Conservation (phyloP, 192 early-diverging fungal genomes). For the Coemansia sp. region DNA sequence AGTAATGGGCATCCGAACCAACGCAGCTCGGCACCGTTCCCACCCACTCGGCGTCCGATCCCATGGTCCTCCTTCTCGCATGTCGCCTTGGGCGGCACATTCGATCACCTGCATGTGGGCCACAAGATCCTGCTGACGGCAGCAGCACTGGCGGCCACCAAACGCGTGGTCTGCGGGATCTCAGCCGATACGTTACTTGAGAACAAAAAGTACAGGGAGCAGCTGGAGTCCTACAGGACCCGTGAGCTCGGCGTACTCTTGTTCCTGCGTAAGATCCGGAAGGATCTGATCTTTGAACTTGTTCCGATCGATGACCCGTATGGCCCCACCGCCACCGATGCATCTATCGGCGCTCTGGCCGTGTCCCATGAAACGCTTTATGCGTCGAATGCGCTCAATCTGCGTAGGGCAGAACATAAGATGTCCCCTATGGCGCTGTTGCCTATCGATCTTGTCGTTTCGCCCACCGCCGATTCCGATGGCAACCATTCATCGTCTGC, state of each 20-base stretch:
- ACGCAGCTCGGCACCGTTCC: neutral
- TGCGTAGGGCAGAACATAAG: constrained; percentile 60
- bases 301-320: constrained; percentile 78
- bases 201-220: constrained; percentile 69
- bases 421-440: constrained; percentile 63
- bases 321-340: constrained; percentile 80
- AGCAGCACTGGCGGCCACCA: constrained; percentile 67
- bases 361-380: constrained; percentile 78
- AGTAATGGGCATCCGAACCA: neutral
- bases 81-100: constrained; percentile 84
- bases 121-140: constrained; percentile 92
- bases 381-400: constrained; percentile 80
- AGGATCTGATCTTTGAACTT: constrained; percentile 52
- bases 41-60: constrained; percentile 11
- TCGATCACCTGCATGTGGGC: constrained; percentile 94
- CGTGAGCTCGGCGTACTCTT: constrained; percentile 61
- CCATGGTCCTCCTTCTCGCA: constrained; percentile 43
- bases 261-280: constrained; percentile 62
- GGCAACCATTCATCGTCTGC: constrained; percentile 14
- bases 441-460: constrained; percentile 68
- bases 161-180: constrained; percentile 72
- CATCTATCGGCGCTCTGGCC: constrained; percentile 75
- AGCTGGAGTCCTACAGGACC: constrained; percentile 65
- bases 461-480: constrained; percentile 29
- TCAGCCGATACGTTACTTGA: constrained; percentile 66